Evolutionary conservation across 1,284 basidiomycete genomes (phyloP), one percentile per base, ranked within the genome.

Genomic region (Boletus sp.): DNA sequence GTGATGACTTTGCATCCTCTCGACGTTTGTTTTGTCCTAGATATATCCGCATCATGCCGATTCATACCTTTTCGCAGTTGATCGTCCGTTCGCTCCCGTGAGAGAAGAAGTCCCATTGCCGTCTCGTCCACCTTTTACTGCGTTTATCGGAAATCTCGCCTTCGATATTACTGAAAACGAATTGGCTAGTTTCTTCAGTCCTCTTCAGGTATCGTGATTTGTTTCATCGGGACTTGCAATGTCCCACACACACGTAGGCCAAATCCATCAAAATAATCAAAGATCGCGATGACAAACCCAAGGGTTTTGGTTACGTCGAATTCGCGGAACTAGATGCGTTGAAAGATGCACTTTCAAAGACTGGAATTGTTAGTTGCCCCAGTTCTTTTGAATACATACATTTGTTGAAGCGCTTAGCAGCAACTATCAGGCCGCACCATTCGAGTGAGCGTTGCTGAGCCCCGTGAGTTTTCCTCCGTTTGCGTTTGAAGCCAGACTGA

Each of bases 271-370:
- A 97, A 73, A 88, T 99, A 55, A 94, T 99, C 67, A 88, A 80
- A 60, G 94, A 94, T 61, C 80, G 84, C 49, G 86, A 88, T 42
- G 93, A 94, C 46, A 93, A 93, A 67, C 89, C 93, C 27, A 98
- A 97, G 69, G 96, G 96, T 1, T 99, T 97, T 70, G 96, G 95
- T 27, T 99, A 99, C 66, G 84, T 98, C 55, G 95, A 99, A 67
- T 99, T 98, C 63, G 78, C 76, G 32, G 84, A 86, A 45, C 66
- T 92, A 49, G 90, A 94, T 32, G 84, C 81, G 37, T 74, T 98
- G 54, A 94, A 93, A 71, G 82, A 84, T 46, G 95, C 88, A 6
- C 70, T 97, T 26, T 70, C 72, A 32, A 83, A 81, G 67, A 49
- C 70, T 72, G 44, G 66, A 40, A 7, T 42, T 25, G 88, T 90